Percentiles rank a stretch among this genome's conserved stretches.
phyloP scores from a whole-genome alignment of 2,329 filamentous ascomycete genomes.

The Arthroderma sp. region DNA sequence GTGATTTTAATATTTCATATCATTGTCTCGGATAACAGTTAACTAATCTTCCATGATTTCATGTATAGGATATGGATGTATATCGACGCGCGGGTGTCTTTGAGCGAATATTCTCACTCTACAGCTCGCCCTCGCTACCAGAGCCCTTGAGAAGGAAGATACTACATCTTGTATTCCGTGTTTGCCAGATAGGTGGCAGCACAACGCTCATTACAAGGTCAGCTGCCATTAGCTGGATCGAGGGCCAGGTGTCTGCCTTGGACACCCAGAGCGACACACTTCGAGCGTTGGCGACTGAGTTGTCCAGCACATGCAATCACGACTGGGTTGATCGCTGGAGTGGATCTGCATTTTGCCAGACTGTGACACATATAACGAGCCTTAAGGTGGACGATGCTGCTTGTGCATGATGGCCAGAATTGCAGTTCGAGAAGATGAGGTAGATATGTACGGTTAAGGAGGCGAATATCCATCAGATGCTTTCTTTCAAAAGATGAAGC shows the following conservation, averaged over 20 bases:
- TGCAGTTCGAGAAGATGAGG: too few relatives aligned
- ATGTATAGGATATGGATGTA: slow-evolving; percentile 31
- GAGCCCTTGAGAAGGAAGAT: slow-evolving; percentile 50
- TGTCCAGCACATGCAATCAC: slow-evolving; percentile 54
- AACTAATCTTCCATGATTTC: background rate
- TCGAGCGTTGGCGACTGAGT: slow-evolving; percentile 43
- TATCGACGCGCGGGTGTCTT: slow-evolving; percentile 51
- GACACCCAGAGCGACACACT: slow-evolving; percentile 33
- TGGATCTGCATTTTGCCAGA: slow-evolving; percentile 29
- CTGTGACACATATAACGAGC: too few relatives aligned
- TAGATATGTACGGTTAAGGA: too few relatives aligned
- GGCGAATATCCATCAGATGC: too few relatives aligned
- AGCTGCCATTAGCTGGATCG: slow-evolving; percentile 62
- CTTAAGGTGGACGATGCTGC: too few relatives aligned
- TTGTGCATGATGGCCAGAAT: too few relatives aligned
- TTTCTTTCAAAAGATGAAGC: too few relatives aligned
- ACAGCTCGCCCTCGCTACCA: slow-evolving; percentile 52
- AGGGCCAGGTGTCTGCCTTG: slow-evolving; percentile 43
- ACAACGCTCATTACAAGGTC: slow-evolving; percentile 69
- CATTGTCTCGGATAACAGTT: too few relatives aligned
- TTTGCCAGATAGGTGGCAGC: slow-evolving; percentile 57
- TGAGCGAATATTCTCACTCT: slow-evolving; percentile 60
- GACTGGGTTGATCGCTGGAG: slow-evolving; percentile 57
- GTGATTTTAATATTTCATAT: slow-evolving; percentile 8
- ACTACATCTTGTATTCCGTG: slow-evolving; percentile 48